These are phyloP conservation scores for Sporisorium iseilematis-ciliati DNA, from an alignment of 1,284 basidiomycete species.

Conservation along the genomic window DNA sequence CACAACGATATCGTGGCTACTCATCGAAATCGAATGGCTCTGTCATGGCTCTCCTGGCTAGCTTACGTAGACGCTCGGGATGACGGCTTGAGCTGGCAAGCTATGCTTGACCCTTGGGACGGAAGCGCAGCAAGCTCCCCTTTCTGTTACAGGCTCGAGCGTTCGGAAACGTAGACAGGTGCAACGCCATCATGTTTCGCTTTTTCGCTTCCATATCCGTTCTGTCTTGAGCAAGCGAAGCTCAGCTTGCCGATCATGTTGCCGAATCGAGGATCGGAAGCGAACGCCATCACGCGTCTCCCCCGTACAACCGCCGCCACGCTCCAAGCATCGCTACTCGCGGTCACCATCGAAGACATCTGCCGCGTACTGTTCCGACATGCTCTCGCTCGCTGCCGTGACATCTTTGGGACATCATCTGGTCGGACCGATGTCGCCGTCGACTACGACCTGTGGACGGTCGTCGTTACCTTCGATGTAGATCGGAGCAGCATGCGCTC, in stretches of 20 bases:
- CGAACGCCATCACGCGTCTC: conserved; percentile 22
- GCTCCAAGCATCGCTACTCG: conserved; percentile 24
- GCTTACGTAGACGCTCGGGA: neutral
- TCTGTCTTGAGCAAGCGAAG: neutral
- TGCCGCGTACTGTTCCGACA: conserved; percentile 24
- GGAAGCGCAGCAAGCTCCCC: too few species aligned
- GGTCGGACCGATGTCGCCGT: conserved; percentile 7
- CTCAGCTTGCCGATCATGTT: too few species aligned
- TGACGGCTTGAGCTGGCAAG: neutral
- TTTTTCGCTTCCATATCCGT: conserved; percentile 1
- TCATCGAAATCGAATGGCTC: neutral
- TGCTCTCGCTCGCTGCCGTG: conserved; percentile 2
- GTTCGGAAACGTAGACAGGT: neutral
- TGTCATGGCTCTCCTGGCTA: conserved; percentile 3
- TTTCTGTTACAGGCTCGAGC: neutral
- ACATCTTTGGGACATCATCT: conserved; percentile 3
- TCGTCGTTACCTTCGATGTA: conserved; percentile 15
- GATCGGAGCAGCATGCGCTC: conserved; percentile 9
- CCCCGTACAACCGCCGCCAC: conserved; percentile 17
- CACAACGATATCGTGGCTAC: neutral
- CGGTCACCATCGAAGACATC: conserved; percentile 26
- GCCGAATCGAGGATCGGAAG: neutral
- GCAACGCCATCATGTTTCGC: conserved; percentile 5
- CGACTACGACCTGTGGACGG: conserved; percentile 32
- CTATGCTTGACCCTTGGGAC: too few species aligned